Base-by-base conservation (phyloP, 2,329 filamentous ascomycete genomes). In the Xylariaceae sp. region DNA sequence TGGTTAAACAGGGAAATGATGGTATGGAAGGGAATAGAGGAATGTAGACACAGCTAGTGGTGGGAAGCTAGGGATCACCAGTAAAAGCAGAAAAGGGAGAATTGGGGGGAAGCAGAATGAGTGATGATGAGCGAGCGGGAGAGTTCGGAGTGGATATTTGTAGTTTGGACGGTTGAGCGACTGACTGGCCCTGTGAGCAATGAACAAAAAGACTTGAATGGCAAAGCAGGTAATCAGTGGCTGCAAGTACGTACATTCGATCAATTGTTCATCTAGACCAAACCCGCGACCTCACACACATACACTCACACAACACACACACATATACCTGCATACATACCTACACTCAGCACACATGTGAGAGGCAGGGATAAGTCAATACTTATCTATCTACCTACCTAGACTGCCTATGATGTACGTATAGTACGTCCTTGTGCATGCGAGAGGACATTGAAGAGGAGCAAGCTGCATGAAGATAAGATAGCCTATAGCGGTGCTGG, bases 61-160 rank as follows among this genome's bases (percentile, higher is more conserved):
- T 21, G 7, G 13, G 18, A 5, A 20, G 16, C 35, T 21, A 37
- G 35, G 8, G 35, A 37, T 37, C 35, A 37, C 13, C 35, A 11
- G 18, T 3, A 37, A 21, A 7, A 20, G 7, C 21, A 11, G 29
- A 35, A 6, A 8, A 24, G n/a, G 11, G 13, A 11, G 37, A 21
- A 40, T 48, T 9, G 35, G 46, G 21, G 46, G 46, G 15, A 20
- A 27, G 16, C 29, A 48, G 23, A 43, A 43, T 47, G 29, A 21
- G 21, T 35, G 20, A 36, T 11, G 23, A 10, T 21, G 43, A 47
- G 26, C n/a, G 41, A 40, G n/a, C 16, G 6, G 39, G 30, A 18
- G 32, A 35, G 29, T 26, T 18, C 26, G 20, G 39, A 39, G 51
- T 49, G 51, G 51, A 44, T 54, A 54, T 54, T 42, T 54, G 39